phyloP scores from a whole-genome alignment of 2,329 filamentous ascomycete species.

The Trichoderma sp. region DNA sequence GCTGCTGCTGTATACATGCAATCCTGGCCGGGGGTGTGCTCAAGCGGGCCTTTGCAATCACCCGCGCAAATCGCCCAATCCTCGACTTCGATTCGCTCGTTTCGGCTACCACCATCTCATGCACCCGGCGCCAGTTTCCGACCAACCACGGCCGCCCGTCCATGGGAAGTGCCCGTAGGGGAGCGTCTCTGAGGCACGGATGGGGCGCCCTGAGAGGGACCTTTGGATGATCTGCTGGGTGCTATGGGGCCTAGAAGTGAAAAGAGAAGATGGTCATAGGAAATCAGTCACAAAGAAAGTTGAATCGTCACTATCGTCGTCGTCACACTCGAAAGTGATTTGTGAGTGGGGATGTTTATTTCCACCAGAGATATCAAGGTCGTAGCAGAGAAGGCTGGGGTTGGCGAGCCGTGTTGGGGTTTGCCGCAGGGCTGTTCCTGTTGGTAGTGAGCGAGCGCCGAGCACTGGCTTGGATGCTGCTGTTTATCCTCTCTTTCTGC shows the following conservation, averaged over 20 bases:
- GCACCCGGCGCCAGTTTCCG: conserved; percentile 7
- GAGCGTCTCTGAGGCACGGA: background rate
- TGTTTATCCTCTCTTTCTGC: background rate
- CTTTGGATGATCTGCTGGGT: conserved; percentile 1
- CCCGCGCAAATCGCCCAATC: conserved; percentile 3
- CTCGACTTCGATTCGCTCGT: conserved; percentile 16
- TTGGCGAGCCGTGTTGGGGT: background rate
- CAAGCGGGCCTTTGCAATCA: conserved; percentile 4
- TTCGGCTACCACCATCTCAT: background rate
- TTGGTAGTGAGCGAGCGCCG: background rate
- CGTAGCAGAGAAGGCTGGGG: background rate
- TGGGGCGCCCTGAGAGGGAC: background rate
- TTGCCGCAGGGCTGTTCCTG: background rate
- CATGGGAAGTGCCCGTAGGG: background rate
- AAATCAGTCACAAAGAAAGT: background rate
- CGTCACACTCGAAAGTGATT: background rate
- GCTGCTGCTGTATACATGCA: background rate
- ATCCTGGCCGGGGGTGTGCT: background rate
- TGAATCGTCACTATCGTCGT: background rate
- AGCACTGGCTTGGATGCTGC: background rate
- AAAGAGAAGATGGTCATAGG: background rate
- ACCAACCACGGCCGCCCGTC: conserved; percentile 4
- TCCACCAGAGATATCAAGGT: background rate
- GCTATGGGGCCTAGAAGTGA: background rate
- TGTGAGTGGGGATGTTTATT: background rate